Conservation (phyloP, 768 basidiomycete genomes). For the Megacollybia marginata region DNA sequence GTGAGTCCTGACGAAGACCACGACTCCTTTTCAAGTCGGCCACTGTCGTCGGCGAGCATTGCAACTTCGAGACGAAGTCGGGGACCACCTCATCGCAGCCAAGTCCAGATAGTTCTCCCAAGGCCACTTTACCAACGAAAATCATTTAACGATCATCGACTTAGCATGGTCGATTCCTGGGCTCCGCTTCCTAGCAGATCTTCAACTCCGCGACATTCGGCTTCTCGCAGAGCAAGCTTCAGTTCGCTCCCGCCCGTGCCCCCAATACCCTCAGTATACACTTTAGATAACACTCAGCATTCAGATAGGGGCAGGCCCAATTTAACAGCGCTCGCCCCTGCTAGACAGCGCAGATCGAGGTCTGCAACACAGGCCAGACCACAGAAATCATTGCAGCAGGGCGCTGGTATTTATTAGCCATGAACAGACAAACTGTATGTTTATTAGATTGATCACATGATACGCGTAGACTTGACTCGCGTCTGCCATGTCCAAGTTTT, state of each 20-base stretch:
- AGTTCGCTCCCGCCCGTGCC: too few species aligned
- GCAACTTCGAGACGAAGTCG: constrained; percentile 23
- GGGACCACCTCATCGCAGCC: constrained; percentile 58
- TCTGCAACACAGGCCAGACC: too few species aligned
- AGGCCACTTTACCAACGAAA: constrained; percentile 30
- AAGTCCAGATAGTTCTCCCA: constrained; percentile 63
- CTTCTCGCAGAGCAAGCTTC: too few species aligned
- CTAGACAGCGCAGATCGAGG: background rate
- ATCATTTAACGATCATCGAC: constrained; percentile 6
- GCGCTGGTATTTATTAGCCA: too few species aligned
- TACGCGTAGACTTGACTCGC: constrained; percentile 1
- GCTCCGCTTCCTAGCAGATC: constrained; percentile 9
- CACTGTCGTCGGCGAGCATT: constrained; percentile 26
- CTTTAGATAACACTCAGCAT: too few species aligned
- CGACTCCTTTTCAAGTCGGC: too few species aligned
- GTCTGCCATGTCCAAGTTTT: constrained; percentile 2
- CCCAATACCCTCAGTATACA: too few species aligned
- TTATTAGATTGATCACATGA: background rate
- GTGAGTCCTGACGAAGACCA: too few species aligned
- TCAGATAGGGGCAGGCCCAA: too few species aligned
- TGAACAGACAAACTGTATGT: background rate
- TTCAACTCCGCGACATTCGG: too few species aligned
- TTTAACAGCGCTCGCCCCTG: too few species aligned
- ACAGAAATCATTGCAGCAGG: too few species aligned
- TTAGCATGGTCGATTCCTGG: constrained; percentile 30